These are phyloP conservation scores for Apophysomyces ossiformis DNA, from an alignment of 371 early-diverging fungal genomes.

Conservation along the genomic window DNA sequence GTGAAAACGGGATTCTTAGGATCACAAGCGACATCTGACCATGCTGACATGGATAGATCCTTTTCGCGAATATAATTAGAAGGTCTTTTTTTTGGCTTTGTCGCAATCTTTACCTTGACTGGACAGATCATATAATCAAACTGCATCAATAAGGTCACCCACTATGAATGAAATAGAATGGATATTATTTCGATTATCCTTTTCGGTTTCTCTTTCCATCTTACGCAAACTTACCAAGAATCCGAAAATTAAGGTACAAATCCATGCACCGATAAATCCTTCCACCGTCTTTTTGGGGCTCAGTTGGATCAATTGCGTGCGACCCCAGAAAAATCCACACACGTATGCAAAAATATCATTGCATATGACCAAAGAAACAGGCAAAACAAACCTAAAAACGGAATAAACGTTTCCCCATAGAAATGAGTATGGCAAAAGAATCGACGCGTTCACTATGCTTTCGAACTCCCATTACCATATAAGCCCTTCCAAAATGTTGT, in stretches of 20 bases:
- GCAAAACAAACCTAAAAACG: conserved; percentile 74
- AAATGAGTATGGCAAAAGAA: too few relatives aligned
- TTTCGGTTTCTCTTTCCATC: background rate
- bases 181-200: background rate
- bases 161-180: background rate
- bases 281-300: conserved; percentile 99
- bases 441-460: too few relatives aligned
- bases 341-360: conserved; percentile 99
- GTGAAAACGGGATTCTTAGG: conserved; percentile 56
- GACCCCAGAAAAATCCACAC: conserved; percentile 94
- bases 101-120: conserved; percentile 44
- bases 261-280: conserved; percentile 96
- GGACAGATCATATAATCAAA: conserved; percentile 91
- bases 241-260: conserved; percentile 88
- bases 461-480: conserved; percentile 74
- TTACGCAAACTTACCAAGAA: conserved; percentile 61
- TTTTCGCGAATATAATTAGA: background rate
- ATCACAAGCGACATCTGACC: conserved; percentile 51
- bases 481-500: conserved; percentile 96
- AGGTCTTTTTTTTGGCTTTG: too few relatives aligned
- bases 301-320: conserved; percentile 92
- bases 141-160: conserved; percentile 54
- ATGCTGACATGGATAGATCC: conserved; percentile 46
- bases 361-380: conserved; percentile 90
- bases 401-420: too few relatives aligned